phyloP scores from a whole-genome alignment of 179 eudicot genomes.

The Gypsophila paniculata region DNA sequence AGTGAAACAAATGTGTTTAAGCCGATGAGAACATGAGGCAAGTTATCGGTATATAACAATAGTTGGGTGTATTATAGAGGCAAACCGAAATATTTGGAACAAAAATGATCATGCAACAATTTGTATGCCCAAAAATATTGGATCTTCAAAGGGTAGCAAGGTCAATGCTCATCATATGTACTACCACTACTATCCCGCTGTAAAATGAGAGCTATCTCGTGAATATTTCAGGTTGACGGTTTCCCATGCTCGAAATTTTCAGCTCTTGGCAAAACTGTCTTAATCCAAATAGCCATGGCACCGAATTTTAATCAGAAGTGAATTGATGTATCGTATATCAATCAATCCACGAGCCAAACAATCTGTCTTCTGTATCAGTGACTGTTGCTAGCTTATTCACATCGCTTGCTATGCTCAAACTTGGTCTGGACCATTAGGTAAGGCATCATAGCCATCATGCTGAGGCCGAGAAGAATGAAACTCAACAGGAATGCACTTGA shows the following conservation, averaged over 20 bases:
- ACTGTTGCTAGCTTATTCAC: conserved; percentile 1
- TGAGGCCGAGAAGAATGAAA: conserved; percentile 21
- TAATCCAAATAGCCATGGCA: background rate
- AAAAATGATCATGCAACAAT: background rate
- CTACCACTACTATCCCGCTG: background rate
- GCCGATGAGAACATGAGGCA: background rate
- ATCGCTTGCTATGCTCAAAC: conserved; percentile 31
- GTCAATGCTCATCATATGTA: background rate
- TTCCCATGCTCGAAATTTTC: background rate
- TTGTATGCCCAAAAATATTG: background rate
- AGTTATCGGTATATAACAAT: background rate
- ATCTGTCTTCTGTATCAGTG: conserved; percentile 3
- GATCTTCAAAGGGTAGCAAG: background rate
- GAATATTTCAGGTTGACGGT: background rate
- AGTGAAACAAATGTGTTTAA: background rate
- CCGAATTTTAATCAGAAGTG: background rate
- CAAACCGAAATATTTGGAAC: background rate
- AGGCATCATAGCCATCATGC: conserved; percentile 61
- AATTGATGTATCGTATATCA: background rate
- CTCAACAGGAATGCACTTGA: conserved; percentile 67
- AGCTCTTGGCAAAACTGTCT: background rate
- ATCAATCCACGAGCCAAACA: background rate
- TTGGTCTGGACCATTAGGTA: conserved; percentile 72
- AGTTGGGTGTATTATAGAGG: background rate
- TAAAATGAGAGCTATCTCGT: background rate